Percentiles rank a stretch among this genome's conserved stretches.
These are phyloP conservation scores for Yamadazyma sp. DNA, from an alignment of 805 yeast genomes.

Conservation along the genomic window DNA sequence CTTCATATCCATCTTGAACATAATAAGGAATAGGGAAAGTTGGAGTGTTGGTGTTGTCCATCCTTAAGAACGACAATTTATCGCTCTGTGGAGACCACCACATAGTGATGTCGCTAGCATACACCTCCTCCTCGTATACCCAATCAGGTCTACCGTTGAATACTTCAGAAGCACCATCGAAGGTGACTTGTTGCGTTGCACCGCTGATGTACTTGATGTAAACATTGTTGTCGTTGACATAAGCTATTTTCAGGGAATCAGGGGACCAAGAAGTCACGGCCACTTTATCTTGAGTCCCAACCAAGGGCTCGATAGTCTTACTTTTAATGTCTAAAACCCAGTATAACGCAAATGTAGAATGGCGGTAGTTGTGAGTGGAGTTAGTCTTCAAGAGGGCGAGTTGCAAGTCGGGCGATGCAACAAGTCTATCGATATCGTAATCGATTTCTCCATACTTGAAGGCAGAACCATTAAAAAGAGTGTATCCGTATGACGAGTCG, in stretches of 20 bases:
- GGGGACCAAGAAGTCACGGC: conserved; percentile 69
- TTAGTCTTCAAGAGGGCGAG: conserved; percentile 62
- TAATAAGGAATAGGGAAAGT: conserved; percentile 52
- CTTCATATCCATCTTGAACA: conserved; percentile 32
- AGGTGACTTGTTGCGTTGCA: conserved; percentile 36
- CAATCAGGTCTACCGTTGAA: conserved; percentile 76
- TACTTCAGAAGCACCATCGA: conserved; percentile 52
- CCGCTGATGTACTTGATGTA: conserved; percentile 44
- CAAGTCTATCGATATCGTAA: conserved; percentile 51
- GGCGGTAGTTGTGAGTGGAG: conserved; percentile 66
- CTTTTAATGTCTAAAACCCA: conserved; percentile 58
- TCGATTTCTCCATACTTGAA: conserved; percentile 40
- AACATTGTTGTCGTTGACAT: conserved; percentile 55
- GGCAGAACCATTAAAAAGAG: conserved; percentile 50
- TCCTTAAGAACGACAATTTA: conserved; percentile 51
- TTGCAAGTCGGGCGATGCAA: conserved; percentile 66
- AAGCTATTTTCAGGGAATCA: conserved; percentile 52
- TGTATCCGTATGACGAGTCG: conserved; percentile 43
- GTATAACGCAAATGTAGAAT: conserved; percentile 60
- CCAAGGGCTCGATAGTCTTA: conserved; percentile 24
- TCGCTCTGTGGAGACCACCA: conserved; percentile 76
- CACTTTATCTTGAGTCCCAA: conserved; percentile 23
- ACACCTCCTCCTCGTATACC: conserved; percentile 83
- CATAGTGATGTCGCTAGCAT: conserved; percentile 54
- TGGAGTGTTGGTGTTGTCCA: conserved; percentile 61